These are phyloP conservation scores for Solanum paucissectum DNA, from an alignment of 257 asterid genomes.

Conservation along the genomic window DNA sequence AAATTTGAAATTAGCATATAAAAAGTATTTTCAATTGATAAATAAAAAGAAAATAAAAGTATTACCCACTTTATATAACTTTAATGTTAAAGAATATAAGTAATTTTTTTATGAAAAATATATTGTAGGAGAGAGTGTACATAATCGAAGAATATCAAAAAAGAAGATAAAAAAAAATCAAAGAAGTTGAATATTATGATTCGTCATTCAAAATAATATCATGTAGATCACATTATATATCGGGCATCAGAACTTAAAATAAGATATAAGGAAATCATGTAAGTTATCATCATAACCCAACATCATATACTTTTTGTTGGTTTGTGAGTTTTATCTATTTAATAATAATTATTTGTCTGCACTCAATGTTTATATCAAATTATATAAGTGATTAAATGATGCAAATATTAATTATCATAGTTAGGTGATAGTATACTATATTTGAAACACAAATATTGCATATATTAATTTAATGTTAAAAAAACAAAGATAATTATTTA, in stretches of 20 bases:
- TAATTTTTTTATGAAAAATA: too few species aligned
- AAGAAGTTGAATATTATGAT: not conserved
- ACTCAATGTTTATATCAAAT: too few species aligned
- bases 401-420: not conserved
- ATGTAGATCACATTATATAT: not conserved
- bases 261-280: not conserved
- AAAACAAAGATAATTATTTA: not conserved
- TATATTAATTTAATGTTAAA: too few species aligned
- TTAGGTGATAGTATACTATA: not conserved
- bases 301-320: not conserved
- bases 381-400: not conserved
- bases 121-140: not conserved
- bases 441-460: not conserved
- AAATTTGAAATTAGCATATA: too few species aligned
- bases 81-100: too few species aligned
- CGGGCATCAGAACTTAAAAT: not conserved
- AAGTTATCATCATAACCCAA: not conserved
- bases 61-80: too few species aligned
- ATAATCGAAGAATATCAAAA: not conserved
- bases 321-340: not conserved
- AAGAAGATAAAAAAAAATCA: not conserved
- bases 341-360: not conserved
- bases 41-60: too few species aligned
- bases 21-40: too few species aligned
- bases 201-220: not conserved